Evolutionary conservation across 2,329 filamentous ascomycete species (phyloP), one percentile per base, ranked within the genome.

Genomic region (Clarireedia sp.): DNA sequence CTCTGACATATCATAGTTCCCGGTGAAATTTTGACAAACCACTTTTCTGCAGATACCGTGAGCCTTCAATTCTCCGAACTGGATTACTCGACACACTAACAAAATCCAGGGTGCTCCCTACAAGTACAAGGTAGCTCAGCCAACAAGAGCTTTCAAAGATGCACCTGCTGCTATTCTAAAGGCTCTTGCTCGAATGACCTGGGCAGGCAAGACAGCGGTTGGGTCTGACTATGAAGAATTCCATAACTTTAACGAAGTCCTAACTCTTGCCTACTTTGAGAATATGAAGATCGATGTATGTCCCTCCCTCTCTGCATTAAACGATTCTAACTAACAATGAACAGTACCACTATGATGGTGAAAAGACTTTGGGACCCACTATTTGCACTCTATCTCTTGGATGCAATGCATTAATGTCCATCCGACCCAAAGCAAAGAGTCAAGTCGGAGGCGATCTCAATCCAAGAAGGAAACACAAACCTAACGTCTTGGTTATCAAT

Each of bases 301-400:
- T 36, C 19, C 47, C 2, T 24, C n/a, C n/a, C 12, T 7, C 7
- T 14, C 29, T 26, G 2, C 12, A 24, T 9, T 2, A 19, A 19
- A 2, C n/a, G 8, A n/a, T 10, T 9, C 57, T 16, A 3, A 29
- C 57, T 62, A 54, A 62, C 41, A 41, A 51, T 24, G 37, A n/a
- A 46, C 45, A 82, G 72, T 84, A 78, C 61, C 83, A 87, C 57
- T 83, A 87, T 56, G 85, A 87, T 60, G 84, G 84, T 4, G 84
- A 87, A 63, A 70, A 69, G 9, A 79, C 81, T 3, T 71, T 87
- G 0, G 83, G 83, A 0, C 79, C 81, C 0, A 82, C 78, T 0
- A 81, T 87, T 6, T 80, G 81, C 0, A 83, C 82, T 0, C 69
- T 83, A 6, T 83, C 80, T 1, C 71, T 86, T 0, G 83, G 83